Evolutionary conservation across 306 rosid species (phyloP), one percentile per base, ranked within the genome.

Genomic region (Malus sieversii): DNA sequence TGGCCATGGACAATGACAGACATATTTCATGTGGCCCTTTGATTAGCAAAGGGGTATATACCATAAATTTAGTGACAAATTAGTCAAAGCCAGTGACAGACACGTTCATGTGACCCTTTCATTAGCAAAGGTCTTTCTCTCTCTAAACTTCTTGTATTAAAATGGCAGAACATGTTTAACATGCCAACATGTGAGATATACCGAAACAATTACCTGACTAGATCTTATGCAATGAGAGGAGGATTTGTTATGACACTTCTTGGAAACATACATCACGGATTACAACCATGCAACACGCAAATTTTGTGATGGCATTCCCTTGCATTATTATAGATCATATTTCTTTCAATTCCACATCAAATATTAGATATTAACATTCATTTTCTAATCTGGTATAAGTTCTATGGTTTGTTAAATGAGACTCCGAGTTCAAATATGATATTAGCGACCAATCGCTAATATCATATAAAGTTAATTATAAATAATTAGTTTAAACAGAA

Each of bases 141-240:
- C 30, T 29, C 30, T 29, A 29, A 3, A 71, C 46, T 20, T 51
- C 22, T 53, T 30, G 51, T 52, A 71, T 27, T 27, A 55, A 32
- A 70, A 18, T 53, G 25, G 52, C 35, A 20, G 23, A 72, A 58
- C 76, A 38, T 72, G 76, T 15, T 22, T 63, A 51, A 79, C 61
- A 48, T 48, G 72, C 64, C 66, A 35, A 71, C 72, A 72, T 79
- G 78, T 79, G 77, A 64, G 55, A 78, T 11, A 33, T 25, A 9
- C 55, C 77, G 11, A 61, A 69, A 23, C 12, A 60, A 23, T 64
- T 61, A 63, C 71, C 38, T 71, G 71, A 66, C 67, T 18, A 35
- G 53, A 63, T 78, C 51, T 8, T 32, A 42, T 60, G 70, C 32
- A 20, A 51, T n/a, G 29, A 58, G 12, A 53, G 27, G 74, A 29